Percentiles rank a stretch among this genome's conserved stretches.
Conservation (phyloP, 2,329 filamentous ascomycete species). For the Pseudogymnoascus sp. region DNA sequence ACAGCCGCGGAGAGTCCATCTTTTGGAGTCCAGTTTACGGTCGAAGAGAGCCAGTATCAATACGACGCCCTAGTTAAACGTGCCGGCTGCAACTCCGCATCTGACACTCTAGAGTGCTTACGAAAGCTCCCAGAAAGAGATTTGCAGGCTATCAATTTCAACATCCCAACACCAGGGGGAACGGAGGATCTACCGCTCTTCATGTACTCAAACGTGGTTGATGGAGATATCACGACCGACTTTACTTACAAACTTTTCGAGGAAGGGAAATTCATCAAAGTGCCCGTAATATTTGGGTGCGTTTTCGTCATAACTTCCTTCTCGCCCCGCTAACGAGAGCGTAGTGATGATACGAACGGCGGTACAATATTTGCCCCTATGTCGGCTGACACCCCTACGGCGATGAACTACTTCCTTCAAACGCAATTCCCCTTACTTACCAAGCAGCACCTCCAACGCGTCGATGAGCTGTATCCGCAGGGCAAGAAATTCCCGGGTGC, state of each 20-base stretch:
- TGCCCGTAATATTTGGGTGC: constrained; percentile 43
- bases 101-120: constrained; percentile 38
- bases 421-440: constrained; percentile 51
- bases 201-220: constrained; percentile 47
- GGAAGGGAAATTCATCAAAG: constrained; percentile 42
- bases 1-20: constrained; percentile 44
- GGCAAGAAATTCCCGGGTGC: constrained; percentile 36
- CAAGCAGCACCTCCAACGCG: constrained; percentile 37
- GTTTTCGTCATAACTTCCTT: not conserved
- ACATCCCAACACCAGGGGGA: constrained; percentile 30
- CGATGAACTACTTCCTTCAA: constrained; percentile 48
- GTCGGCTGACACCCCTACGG: constrained; percentile 35
- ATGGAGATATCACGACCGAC: constrained; percentile 43
- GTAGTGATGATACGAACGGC: constrained; percentile 52
- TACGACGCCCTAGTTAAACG: constrained; percentile 40
- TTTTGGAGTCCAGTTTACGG: constrained; percentile 40
- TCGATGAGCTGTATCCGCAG: constrained; percentile 48
- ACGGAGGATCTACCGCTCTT: constrained; percentile 34
- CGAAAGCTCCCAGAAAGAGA: constrained; percentile 33
- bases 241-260: constrained; percentile 41
- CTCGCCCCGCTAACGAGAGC: not conserved
- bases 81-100: constrained; percentile 32
- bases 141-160: constrained; percentile 36
- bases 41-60: constrained; percentile 42
- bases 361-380: constrained; percentile 53